phyloP scores from a whole-genome alignment of 345 rosid genomes.

The Raphanus sativus region DNA sequence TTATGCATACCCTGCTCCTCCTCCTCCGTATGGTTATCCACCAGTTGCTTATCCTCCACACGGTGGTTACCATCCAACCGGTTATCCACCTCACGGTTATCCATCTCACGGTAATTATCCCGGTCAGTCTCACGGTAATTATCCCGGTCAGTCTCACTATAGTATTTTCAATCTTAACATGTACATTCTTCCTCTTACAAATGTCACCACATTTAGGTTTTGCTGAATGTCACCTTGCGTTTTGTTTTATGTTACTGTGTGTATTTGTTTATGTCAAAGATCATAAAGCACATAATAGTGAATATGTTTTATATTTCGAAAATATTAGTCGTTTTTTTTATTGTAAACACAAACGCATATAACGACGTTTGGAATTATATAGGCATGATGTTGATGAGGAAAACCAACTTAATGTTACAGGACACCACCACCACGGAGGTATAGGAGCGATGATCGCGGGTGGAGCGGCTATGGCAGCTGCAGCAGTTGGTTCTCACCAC shows the following conservation, averaged over 20 bases:
- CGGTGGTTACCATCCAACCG: slow-evolving; percentile 50
- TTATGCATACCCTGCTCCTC: slow-evolving; percentile 39
- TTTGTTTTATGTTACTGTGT: neutral
- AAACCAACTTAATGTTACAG: slow-evolving; percentile 13
- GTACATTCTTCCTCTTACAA: neutral
- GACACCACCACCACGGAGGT: slow-evolving; percentile 39
- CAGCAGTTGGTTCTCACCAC: slow-evolving; percentile 69
- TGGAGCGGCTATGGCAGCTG: slow-evolving; percentile 49
- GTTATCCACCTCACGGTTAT: slow-evolving; percentile 20
- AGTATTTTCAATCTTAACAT: slow-evolving; percentile 18
- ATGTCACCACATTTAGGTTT: neutral
- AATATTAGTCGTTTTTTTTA: neutral
- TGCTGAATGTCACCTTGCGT: neutral
- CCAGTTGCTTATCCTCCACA: slow-evolving; percentile 53
- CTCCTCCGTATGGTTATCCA: slow-evolving; percentile 50
- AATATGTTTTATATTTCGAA: neutral
- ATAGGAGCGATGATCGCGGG: slow-evolving; percentile 71
- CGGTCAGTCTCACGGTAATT: neutral
- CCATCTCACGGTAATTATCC: neutral
- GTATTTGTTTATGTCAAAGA: slow-evolving; percentile 1
- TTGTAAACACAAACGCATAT: neutral
- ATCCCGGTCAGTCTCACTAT: slow-evolving; percentile 3
- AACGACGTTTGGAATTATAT: neutral
- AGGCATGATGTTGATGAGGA: slow-evolving; percentile 12
- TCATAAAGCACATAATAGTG: neutral